Evolutionary conservation across 805 yeast genomes (phyloP).

Genomic region (Starmerella sirachaensis): DNA sequence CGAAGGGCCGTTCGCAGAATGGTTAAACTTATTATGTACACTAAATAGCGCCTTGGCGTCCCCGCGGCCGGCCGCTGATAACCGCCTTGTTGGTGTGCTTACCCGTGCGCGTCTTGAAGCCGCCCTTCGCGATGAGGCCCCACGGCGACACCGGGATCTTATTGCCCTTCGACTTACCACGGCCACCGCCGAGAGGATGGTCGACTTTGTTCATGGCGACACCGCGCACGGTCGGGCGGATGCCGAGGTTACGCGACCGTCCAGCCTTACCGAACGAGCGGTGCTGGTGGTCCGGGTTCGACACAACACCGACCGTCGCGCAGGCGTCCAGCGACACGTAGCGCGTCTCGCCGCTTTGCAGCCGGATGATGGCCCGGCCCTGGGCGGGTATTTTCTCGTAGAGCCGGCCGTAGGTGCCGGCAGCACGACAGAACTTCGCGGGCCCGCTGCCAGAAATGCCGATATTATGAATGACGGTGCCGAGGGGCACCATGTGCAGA

Average conservation of each 20-base stretch:
- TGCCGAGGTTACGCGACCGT: slow-evolving; percentile 80
- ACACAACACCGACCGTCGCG: slow-evolving; percentile 87
- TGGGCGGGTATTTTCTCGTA: slow-evolving; percentile 64
- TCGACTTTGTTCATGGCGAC: slow-evolving; percentile 95
- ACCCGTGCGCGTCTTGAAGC: slow-evolving; percentile 86
- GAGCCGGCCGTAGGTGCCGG: slow-evolving; percentile 87
- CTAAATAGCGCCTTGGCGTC: slow-evolving; percentile 31
- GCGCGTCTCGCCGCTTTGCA: slow-evolving; percentile 89
- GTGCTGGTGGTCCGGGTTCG: slow-evolving; percentile 86
- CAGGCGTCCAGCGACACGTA: slow-evolving; percentile 74
- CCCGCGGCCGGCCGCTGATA: slow-evolving; percentile 86
- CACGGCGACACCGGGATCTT: slow-evolving; percentile 90
- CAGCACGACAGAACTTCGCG: slow-evolving; percentile 83
- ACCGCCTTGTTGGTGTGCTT: slow-evolving; percentile 72
- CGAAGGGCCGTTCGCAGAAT: too few relatives aligned
- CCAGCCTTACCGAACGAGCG: slow-evolving; percentile 93
- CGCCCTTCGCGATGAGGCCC: slow-evolving; percentile 88
- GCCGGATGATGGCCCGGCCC: slow-evolving; percentile 61
- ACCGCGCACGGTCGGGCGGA: slow-evolving; percentile 94
- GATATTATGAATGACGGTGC: slow-evolving; percentile 76
- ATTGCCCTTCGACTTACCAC: slow-evolving; percentile 97
- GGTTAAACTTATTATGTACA: too few relatives aligned
- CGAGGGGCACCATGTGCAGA: slow-evolving; percentile 83
- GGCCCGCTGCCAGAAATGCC: slow-evolving; percentile 67
- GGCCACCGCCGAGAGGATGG: slow-evolving; percentile 99